Evolutionary conservation across 371 early-diverging fungal species (phyloP).

Genomic region (Syncephalastrum contaminatum): DNA sequence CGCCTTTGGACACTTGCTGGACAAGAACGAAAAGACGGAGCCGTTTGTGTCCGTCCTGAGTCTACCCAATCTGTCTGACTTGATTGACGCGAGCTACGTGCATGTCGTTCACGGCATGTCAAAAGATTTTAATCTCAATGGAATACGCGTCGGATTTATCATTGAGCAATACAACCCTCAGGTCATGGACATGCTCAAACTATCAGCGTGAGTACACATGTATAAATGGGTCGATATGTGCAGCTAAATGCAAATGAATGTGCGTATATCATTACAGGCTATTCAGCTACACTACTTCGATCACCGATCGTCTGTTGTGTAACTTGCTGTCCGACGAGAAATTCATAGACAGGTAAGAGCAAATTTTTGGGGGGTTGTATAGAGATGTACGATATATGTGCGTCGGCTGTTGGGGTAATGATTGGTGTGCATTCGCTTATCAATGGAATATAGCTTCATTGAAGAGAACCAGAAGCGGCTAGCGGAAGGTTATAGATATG

Average conservation of each 20-base stretch:
- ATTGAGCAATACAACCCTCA: constrained; percentile 63
- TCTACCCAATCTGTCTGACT: constrained; percentile 45
- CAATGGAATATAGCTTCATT: constrained; percentile 38
- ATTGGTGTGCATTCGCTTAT: too few relatives aligned
- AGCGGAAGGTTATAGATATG: constrained; percentile 43
- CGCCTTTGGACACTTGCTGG: constrained; percentile 43
- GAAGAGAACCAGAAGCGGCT: constrained; percentile 55
- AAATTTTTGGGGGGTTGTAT: too few relatives aligned
- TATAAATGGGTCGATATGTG: neutral
- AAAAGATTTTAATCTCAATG: constrained; percentile 78
- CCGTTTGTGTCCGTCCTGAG: constrained; percentile 62
- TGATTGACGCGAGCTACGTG: constrained; percentile 62
- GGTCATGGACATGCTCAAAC: constrained; percentile 33
- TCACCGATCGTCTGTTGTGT: constrained; percentile 55
- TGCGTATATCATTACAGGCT: constrained; percentile 19
- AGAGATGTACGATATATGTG: too few relatives aligned
- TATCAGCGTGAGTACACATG: constrained; percentile 33
- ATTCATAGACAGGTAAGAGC: constrained; percentile 53
- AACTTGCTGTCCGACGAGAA: constrained; percentile 53
- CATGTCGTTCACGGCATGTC: constrained; percentile 79
- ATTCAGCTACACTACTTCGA: constrained; percentile 56
- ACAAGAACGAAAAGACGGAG: constrained; percentile 2
- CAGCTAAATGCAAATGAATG: neutral
- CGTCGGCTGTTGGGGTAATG: too few relatives aligned
- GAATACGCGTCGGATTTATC: constrained; percentile 65